Base-by-base conservation (phyloP, 352 stramenopile species). In the Peronospora farinosa region DNA sequence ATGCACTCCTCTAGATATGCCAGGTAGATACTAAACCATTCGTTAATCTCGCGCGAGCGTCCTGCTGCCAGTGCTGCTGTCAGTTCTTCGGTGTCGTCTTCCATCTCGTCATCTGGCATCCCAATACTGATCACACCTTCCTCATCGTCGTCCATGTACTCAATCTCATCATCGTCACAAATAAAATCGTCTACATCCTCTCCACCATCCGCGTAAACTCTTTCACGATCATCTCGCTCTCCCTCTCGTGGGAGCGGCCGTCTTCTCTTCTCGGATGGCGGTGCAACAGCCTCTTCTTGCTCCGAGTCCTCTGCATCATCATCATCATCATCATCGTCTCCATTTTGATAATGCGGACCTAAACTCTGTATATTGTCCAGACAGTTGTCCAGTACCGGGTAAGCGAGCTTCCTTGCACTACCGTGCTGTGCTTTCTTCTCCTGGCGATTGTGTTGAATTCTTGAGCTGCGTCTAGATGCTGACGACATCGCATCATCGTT, bases 141-240 rank as follows among this genome's bases (percentile, higher is more conserved):
- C 45, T 93, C 82, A 48, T 88, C 80, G 25, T 90, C 78, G 27
- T 89, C 74, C 83, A 94, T 93, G 62, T 88, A 94, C 62, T 92
- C 80, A 39, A 94, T 64, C 32, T 92, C 73, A 54, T 89, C 69
- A 55, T 94, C 83, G 3, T 43, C 67, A 13, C 76, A 77, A 39
- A 94, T 85, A 48, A 92, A 92, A 38, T 86, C 78, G 27, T 90
- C 81, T 41, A 89, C 47, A 44, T 92, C 77, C 3, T 89, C 75
- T 47, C 66, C 77, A 13, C 61, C 69, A 47, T 86, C 72, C 0
- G 67, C 74, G 30, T 78, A 65, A 3, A 71, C 51, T 46, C 63
- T 65, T 46, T 77, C 67, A 27, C 36, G 51, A 21, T 72, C 56
- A 4, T 54, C 53, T 17, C 69, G 44, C 6, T 60, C 46, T 51